phyloP scores from a whole-genome alignment of 2,329 filamentous ascomycete genomes.

The Fusarium sp. region DNA sequence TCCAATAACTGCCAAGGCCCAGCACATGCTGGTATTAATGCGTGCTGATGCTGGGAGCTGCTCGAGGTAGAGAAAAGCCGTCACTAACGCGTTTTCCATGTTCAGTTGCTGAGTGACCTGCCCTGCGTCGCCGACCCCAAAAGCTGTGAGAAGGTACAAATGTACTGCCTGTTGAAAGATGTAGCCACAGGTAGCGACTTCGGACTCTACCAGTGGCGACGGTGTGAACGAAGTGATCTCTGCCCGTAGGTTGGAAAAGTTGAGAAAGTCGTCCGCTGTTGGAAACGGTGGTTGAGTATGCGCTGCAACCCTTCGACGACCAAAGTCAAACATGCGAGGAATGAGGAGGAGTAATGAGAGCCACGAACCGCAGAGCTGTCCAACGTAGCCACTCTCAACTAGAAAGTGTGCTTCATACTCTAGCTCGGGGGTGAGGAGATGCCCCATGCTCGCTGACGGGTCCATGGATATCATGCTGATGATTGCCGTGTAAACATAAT shows the following conservation, averaged over 20 bases:
- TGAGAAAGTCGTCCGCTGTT: background rate
- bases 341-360: background rate
- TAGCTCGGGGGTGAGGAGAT: background rate
- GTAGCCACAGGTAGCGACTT: background rate
- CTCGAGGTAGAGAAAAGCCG: background rate
- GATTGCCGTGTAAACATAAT: background rate
- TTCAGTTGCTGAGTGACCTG: background rate
- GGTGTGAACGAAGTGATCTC: background rate
- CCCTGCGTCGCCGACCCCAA: background rate
- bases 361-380: background rate
- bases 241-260: background rate
- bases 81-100: background rate
- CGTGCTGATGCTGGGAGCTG: background rate
- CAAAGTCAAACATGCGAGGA: background rate
- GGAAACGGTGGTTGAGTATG: background rate
- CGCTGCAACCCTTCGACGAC: background rate
- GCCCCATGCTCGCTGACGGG: background rate
- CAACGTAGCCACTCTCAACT: background rate
- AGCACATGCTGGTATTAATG: background rate
- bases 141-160: background rate
- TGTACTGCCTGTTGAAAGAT: background rate
- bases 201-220: background rate
- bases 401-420: background rate
- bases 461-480: constrained; percentile 3
- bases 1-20: background rate